Base-by-base conservation (phyloP, 2,329 filamentous ascomycete genomes). In the Diaporthe eres region DNA sequence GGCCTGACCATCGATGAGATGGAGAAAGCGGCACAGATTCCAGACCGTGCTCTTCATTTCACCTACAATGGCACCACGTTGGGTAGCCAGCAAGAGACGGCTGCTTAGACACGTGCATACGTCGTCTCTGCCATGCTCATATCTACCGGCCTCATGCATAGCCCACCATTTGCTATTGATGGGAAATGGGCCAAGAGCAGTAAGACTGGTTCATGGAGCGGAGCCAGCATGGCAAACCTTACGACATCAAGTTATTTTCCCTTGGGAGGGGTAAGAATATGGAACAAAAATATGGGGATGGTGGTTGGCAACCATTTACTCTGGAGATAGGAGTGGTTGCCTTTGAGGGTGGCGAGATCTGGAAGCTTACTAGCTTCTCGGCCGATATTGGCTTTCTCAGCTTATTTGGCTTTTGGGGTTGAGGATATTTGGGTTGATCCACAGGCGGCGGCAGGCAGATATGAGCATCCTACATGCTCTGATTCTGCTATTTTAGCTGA, bases 31-130 rank as follows among this genome's bases (percentile, higher is more conserved):
- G 53, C 55, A 19, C 34, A 25, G 4, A 22, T 77, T 15, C 76
- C 76, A 13, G 47, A 28, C 4, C 55, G 12, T 15, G 76, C 74
- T 44, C 12, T 28, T 1, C 15, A 25, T 9, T 75, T 72, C 8
- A 4, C 17, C 28, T 75, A 72, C 42, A 60, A 72, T 13, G 67
- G 49, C 31, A 75, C 68, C 34, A 39, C 42, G 1, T 44, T 75
- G 25, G 22, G 28, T 12, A 5, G 12, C 15, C 22, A 28, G 3
- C 25, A 13, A 10, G 49, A 42, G 13, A 4, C 22, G 19, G 13
- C 34, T 70, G 65, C 13, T 28, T 70, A 55, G 49, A 31, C 12
- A 7, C 22, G 34, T 1, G 15, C 49, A 28, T 15, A 42, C 15
- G 8, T 53, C 65, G 22, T 17, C 49, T 55, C n/a, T 31, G 4